Evolutionary conservation across 306 rosid species (phyloP), one percentile per base, ranked within the genome.

Genomic region (Hylodesmum podocarpum): DNA sequence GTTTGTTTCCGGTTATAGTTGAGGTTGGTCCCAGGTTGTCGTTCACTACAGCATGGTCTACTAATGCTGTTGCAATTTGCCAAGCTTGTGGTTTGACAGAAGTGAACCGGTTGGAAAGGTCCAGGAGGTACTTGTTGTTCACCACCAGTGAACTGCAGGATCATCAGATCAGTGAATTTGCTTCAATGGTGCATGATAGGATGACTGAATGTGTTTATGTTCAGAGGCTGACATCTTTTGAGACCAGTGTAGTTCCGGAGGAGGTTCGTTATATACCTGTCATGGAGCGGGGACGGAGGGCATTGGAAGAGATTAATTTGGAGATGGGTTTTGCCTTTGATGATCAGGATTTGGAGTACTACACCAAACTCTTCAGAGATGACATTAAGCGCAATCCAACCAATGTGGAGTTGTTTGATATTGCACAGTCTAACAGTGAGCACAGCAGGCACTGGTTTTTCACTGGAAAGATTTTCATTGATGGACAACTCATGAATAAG

Each of bases 391-490:
- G 96, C 29, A 84, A 93, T 77, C 98, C 98, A 74, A 85, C 96
- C 0, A 93, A 89, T 15, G 97, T 93, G 65, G 98, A 93, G 37
- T 67, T 93, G 58, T 93, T 93, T 81, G 98, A 93, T 77, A 91
- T 93, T 75, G 98, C 98, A 8, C 98, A 93, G 66, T 93, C 98
- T 47, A 93, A 93, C 77, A 91, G 96, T 37, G 97, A 93, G 79
- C 98, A 93, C 39, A 89, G 98, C 70, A 88, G 98, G 76, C 98
- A 91, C 63, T 93, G 98, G 98, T 93, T 93, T 88, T 93, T 93
- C 66, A 86, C 92, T 27, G 97, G 96, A 37, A 91, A 89, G 66
- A 86, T 94, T 58, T 61, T 82, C 72, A 86, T 94, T 49, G 97
- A 91, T 78, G 98, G 91, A 44, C 77, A 90, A 27, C 86, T 78